Base-by-base conservation (phyloP, 371 early-diverging fungal species). In the Rhizopus sp. region DNA sequence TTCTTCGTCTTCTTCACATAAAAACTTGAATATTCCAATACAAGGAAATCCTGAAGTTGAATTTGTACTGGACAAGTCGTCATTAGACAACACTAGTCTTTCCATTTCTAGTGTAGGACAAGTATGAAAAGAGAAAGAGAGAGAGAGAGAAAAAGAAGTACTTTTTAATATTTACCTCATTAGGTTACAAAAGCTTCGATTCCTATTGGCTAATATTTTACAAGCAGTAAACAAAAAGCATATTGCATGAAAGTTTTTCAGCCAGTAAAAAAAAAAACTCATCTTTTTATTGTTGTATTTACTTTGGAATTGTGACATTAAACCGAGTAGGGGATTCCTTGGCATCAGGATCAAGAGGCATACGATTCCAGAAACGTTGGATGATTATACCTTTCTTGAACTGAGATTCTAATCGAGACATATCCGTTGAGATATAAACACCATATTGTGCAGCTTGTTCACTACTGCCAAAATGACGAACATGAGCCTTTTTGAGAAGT, bases 291-390 rank as follows among this genome's bases (percentile, higher is more conserved):
- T 37, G 7, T 37, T 37, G 7, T 37, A 37, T 37, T 37, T 37
- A 37, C 0, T 37, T 8, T 46, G 17, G 2, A 23, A 46, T 29
- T 29, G 2, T 17, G 46, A 46, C 8, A 46, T 46, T 17, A 29
- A 4, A 3, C 1, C 7, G 9, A 8, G 46, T 46, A 29, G 46
- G 29, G 8, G 46, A 46, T 29, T 7, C 7, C 29, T 46, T 46
- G 7, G 46, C 46, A 29, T 51, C 51, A 40, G 54, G 52, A 57
- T 73, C 77, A 13, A 69, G n/a, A 46, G 77, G 71, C 13, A 70
- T 59, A 44, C 71, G 57, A 23, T 50, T 45, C 77, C 77, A 77
- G 64, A 69, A 73, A 32, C 71, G 62, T 42, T 73, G 77, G n/a
- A 63, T 44, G 1, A 70, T 46, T 9, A 76, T 53, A 29, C 70